Conservation (phyloP, 2,329 filamentous ascomycete species). For the Talaromyces sp. region DNA sequence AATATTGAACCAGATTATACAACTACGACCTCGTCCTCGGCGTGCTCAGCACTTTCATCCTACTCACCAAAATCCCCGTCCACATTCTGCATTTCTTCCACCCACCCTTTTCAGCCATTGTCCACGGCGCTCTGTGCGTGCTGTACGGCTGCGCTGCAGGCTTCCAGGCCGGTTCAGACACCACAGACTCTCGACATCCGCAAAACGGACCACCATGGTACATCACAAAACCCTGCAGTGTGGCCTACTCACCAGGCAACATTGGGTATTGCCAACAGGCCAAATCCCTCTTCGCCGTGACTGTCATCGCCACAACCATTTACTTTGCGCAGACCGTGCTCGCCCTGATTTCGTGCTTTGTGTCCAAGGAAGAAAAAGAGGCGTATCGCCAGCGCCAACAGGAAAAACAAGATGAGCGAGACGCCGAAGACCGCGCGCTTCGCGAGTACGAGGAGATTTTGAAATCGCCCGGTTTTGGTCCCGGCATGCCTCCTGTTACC, state of each 20-base stretch:
- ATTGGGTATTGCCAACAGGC: conserved; percentile 57
- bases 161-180: conserved; percentile 56
- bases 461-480: conserved; percentile 31
- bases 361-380: conserved; percentile 34
- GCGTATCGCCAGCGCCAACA: conserved; percentile 29
- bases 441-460: conserved; percentile 28
- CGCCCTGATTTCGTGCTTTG: conserved; percentile 45
- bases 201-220: conserved; percentile 60
- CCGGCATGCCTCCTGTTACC: conserved; percentile 27
- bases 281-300: conserved; percentile 54
- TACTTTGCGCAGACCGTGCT: conserved; percentile 48
- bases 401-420: conserved; percentile 34
- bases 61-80: conserved; percentile 55
- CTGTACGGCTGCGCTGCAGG: conserved; percentile 54
- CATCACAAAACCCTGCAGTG: conserved; percentile 57
- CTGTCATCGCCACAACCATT: conserved; percentile 51
- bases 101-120: conserved; percentile 50
- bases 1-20: conserved; percentile 46
- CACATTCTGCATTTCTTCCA: conserved; percentile 55
- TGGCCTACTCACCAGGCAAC: conserved; percentile 43
- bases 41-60: conserved; percentile 57
- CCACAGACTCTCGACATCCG: conserved; percentile 50
- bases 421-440: conserved; percentile 30
- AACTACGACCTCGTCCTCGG: conserved; percentile 59
- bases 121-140: conserved; percentile 49